phyloP scores from a whole-genome alignment of 2,329 filamentous ascomycete genomes.

The Emericellopsis atlantica region DNA sequence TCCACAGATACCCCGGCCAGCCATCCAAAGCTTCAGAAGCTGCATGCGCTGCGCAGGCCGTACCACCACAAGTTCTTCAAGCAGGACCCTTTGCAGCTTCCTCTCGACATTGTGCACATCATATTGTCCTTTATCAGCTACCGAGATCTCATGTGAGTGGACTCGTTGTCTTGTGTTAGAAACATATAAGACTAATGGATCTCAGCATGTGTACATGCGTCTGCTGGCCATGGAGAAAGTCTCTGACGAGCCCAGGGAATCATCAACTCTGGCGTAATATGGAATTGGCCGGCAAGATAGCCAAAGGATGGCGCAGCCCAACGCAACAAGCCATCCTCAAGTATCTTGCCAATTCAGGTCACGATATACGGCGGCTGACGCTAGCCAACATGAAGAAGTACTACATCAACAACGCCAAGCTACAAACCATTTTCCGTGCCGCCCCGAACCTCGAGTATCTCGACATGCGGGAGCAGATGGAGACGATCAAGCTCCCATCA shows the following conservation, averaged over 20 bases:
- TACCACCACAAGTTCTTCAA: constrained; percentile 18
- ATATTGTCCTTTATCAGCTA: constrained; percentile 22
- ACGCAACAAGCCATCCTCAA: neutral
- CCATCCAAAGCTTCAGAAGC: constrained; percentile 21
- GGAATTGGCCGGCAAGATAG: constrained; percentile 6
- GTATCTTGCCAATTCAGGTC: constrained; percentile 14
- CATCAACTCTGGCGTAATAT: constrained; percentile 17
- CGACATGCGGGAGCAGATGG: neutral
- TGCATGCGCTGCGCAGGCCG: constrained; percentile 18
- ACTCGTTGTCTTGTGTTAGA: too few species aligned
- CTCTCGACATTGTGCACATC: constrained; percentile 20
- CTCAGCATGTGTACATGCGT: constrained; percentile 17
- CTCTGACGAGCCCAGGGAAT: constrained; percentile 14
- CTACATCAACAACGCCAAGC: neutral
- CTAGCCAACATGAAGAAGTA: constrained; percentile 9
- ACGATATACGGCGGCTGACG: constrained; percentile 14
- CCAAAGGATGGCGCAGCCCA: neutral
- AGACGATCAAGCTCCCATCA: neutral
- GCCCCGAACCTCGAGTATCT: neutral
- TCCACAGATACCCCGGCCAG: constrained; percentile 8
- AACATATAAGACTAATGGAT: constrained; percentile 1
- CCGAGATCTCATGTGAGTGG: constrained; percentile 14
- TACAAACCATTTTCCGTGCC: neutral
- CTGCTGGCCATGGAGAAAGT: constrained; percentile 15
- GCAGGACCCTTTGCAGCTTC: constrained; percentile 21